These are phyloP conservation scores for Colletotrichum neosansevieriae DNA, from an alignment of 2,329 filamentous ascomycete genomes.

Conservation along the genomic window DNA sequence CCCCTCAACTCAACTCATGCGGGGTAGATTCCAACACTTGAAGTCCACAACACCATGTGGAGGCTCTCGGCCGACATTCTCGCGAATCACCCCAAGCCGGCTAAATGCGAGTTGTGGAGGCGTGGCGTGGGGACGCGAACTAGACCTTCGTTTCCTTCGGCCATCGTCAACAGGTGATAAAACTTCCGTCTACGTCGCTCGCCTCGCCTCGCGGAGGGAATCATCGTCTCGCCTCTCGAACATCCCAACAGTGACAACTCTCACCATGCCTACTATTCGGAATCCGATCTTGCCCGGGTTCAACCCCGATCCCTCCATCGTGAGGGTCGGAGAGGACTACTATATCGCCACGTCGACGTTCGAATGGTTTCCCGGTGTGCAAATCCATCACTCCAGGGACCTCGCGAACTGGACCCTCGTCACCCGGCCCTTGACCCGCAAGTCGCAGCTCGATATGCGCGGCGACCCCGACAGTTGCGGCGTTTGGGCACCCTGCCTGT, in stretches of 20 bases:
- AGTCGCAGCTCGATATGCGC: conserved; percentile 67
- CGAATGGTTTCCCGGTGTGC: conserved; percentile 67
- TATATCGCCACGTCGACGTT: conserved; percentile 69
- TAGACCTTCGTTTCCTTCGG: background rate
- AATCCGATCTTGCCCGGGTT: conserved; percentile 70
- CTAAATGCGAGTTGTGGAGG: conserved; percentile 38
- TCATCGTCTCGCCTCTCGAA: background rate
- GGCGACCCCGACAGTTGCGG: conserved; percentile 71
- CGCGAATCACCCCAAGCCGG: conserved; percentile 34
- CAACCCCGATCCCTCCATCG: conserved; percentile 67
- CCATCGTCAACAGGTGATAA: background rate
- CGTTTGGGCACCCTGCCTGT: conserved; percentile 74
- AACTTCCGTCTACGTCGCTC: background rate
- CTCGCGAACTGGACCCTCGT: conserved; percentile 65
- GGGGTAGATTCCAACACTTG: conserved; percentile 21
- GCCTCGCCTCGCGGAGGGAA: too few species aligned
- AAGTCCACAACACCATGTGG: conserved; percentile 14
- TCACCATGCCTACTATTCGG: conserved; percentile 60
- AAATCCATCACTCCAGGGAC: conserved; percentile 66
- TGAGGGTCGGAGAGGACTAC: conserved; percentile 64
- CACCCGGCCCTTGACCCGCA: conserved; percentile 61
- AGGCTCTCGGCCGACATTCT: conserved; percentile 27
- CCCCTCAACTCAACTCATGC: conserved; percentile 18
- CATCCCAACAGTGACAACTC: background rate
- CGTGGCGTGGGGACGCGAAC: conserved; percentile 25